Evolutionary conservation across 2,329 filamentous ascomycete species (phyloP).

Genomic region (Aspergillus pseudoviridinutans): DNA sequence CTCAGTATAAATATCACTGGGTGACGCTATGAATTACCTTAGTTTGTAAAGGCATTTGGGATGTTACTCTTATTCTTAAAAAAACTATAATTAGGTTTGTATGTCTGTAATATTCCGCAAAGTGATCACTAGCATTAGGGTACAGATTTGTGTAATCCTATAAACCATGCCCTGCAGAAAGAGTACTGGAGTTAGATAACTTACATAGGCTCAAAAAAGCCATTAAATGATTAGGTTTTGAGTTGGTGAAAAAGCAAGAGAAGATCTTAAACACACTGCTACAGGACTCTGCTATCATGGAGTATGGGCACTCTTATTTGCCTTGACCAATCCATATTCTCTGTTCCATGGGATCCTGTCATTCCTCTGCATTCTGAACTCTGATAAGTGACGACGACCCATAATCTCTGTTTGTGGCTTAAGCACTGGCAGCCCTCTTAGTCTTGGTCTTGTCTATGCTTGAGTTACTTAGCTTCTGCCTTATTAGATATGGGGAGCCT

Average conservation of each 20-base stretch:
- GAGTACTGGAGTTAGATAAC: not conserved
- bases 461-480: not conserved
- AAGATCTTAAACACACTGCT: not conserved
- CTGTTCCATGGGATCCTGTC: too few species aligned
- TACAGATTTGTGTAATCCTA: not conserved
- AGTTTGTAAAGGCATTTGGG: conserved; percentile 3
- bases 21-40: conserved; percentile 2
- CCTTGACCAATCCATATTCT: not conserved
- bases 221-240: not conserved
- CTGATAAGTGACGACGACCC: not conserved
- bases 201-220: not conserved
- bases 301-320: not conserved
- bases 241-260: not conserved
- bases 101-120: not conserved
- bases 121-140: not conserved
- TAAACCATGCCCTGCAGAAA: not conserved
- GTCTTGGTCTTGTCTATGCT: not conserved
- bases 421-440: not conserved
- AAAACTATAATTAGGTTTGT: not conserved
- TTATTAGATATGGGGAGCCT: not conserved
- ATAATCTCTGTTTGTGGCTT: not conserved
- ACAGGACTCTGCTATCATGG: not conserved
- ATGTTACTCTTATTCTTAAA: not conserved
- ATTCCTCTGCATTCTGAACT: not conserved
- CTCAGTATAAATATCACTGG: not conserved